Percentiles rank a stretch among this genome's conserved stretches.
Conservation (phyloP, 495 filamentous ascomycete species). For the Lasiosphaeria ovina region DNA sequence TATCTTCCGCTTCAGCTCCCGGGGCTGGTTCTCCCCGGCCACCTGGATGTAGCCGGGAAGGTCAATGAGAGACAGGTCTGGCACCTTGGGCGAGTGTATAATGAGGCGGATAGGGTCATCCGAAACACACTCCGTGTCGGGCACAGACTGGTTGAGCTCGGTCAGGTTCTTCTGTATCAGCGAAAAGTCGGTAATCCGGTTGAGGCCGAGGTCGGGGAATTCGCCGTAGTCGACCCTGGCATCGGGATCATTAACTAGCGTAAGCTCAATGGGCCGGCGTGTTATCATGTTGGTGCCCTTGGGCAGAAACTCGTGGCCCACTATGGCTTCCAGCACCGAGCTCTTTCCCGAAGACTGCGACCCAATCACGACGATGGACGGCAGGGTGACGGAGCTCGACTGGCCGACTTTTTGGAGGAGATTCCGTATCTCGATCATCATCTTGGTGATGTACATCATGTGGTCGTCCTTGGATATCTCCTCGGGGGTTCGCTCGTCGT, state of each 20-base stretch:
- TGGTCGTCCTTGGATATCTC: slow-evolving; percentile 85
- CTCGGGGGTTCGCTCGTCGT: slow-evolving; percentile 59
- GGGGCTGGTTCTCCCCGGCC: slow-evolving; percentile 81
- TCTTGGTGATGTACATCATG: slow-evolving; percentile 98
- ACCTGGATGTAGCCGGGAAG: slow-evolving; percentile 98
- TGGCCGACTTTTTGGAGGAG: slow-evolving; percentile 90
- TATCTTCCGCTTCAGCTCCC: slow-evolving; percentile 93
- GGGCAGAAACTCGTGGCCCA: slow-evolving; percentile 95
- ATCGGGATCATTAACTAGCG: slow-evolving; percentile 91
- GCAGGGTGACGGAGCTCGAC: slow-evolving; percentile 78
- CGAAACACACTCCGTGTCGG: slow-evolving; percentile 84
- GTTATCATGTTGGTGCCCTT: slow-evolving; percentile 99
- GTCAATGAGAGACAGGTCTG: slow-evolving; percentile 94
- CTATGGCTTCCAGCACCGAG: slow-evolving; percentile 94
- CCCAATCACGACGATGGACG: slow-evolving; percentile 97
- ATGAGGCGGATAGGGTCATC: slow-evolving; percentile 95
- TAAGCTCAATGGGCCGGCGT: slow-evolving; percentile 91
- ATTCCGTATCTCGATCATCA: slow-evolving; percentile 98
- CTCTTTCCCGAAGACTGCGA: slow-evolving; percentile 98
- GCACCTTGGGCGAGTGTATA: slow-evolving; percentile 92
- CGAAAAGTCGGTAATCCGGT: slow-evolving; percentile 89
- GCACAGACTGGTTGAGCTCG: slow-evolving; percentile 90
- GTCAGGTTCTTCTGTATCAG: slow-evolving; percentile 91
- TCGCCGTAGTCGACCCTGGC: slow-evolving; percentile 91
- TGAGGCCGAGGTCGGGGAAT: slow-evolving; percentile 87